Base-by-base conservation (phyloP, 2,329 filamentous ascomycete genomes). In the Sclerotinia sclerotiorum region DNA sequence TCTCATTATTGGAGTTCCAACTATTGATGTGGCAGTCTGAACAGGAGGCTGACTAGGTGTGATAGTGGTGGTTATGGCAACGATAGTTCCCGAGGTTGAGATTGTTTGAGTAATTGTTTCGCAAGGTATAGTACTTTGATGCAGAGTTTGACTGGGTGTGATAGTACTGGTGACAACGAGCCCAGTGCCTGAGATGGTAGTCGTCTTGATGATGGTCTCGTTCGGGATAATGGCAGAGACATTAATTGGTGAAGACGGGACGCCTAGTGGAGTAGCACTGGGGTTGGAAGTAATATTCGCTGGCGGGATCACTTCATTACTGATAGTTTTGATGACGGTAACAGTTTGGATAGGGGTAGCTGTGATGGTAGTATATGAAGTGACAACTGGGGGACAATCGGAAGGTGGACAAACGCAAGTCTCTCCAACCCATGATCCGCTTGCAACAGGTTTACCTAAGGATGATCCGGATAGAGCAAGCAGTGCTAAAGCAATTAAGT, bases 391-490 rank as follows among this genome's bases (percentile, higher is more conserved):
- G 21, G 15, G 49, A 15, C 60, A 65, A 48, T 46, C 29, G 19
- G 39, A 51, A 27, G 60, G 56, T 32, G 48, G 39, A n/a, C 48
- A 65, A 44, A 49, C 51, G 61, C 48, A 66, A 44, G 49, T 61
- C 24, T 63, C 57, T 63, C 35, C 65, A 44, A 42, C 24, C 65
- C 46, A 62, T 49, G 44, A 46, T 13, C 54, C 65, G 49, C 55
- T 46, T 27, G 67, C 46, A 58, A 70, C 49, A 19, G 69, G 69
- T 46, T 69, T 72, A 27, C 65, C 62, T 5, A 68, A 10, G 11
- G 48, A 52, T 11, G 65, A 68, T 48, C 32, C 29, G 17, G 44
- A 68, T 42, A 70, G 46, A 19, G 55, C 55, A 35, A 72, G 58
- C 21, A 70, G 35, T 46, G 61, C 48, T 11, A 68, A 27, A n/a